phyloP scores from a whole-genome alignment of 371 early-diverging fungal species.

The Syncephalastrum sp. region DNA sequence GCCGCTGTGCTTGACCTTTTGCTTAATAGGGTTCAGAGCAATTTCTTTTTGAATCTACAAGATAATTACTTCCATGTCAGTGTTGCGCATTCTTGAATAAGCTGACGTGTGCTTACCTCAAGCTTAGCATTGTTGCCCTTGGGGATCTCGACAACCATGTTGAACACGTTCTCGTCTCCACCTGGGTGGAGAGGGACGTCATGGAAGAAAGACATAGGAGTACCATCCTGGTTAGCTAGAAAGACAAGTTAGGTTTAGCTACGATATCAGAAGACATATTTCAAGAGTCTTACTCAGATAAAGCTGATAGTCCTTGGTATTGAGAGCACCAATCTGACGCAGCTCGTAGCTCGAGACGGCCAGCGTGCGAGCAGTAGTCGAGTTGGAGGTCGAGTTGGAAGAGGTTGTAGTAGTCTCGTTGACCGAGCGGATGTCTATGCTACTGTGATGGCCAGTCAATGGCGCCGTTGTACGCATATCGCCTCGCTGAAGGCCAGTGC shows the following conservation, averaged over 20 bases:
- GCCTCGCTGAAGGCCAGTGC: too few relatives aligned
- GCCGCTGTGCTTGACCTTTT: slow-evolving; percentile 97
- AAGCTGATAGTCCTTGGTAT: slow-evolving; percentile 1
- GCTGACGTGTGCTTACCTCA: slow-evolving; percentile 65
- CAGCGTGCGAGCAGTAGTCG: too few relatives aligned
- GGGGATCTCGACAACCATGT: slow-evolving; percentile 99
- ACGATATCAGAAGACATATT: not conserved
- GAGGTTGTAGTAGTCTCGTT: too few relatives aligned
- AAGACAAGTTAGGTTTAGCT: not conserved
- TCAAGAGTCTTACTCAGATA: not conserved
- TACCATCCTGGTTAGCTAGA: slow-evolving; percentile 12
- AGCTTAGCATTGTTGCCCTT: slow-evolving; percentile 99
- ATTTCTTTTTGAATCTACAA: slow-evolving; percentile 8
- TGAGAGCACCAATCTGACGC: slow-evolving; percentile 2
- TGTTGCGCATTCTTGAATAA: too few relatives aligned
- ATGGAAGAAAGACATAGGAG: slow-evolving; percentile 15
- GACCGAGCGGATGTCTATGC: too few relatives aligned
- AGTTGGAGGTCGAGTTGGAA: too few relatives aligned
- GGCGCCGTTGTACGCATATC: too few relatives aligned
- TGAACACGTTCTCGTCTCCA: slow-evolving; percentile 24
- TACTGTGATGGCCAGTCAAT: too few relatives aligned
- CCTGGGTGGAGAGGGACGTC: slow-evolving; percentile 14
- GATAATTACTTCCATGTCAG: too few relatives aligned
- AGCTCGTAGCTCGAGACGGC: not conserved
- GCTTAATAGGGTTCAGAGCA: slow-evolving; percentile 96